phyloP scores from a whole-genome alignment of 805 yeast genomes.

The Kodamaea sagamina region DNA sequence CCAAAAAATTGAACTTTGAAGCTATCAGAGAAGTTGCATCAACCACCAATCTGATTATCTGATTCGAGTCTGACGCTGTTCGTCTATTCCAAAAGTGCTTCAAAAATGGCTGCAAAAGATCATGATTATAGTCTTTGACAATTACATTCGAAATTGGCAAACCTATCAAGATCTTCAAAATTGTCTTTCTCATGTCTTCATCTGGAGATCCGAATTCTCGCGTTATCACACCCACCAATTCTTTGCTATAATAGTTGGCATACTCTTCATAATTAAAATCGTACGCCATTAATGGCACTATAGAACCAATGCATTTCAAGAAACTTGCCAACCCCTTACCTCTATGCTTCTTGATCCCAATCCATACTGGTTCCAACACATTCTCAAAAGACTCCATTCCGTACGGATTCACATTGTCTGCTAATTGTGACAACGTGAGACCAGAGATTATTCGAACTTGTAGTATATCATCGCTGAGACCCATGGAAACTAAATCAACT shows the following conservation, averaged over 20 bases:
- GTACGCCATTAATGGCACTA: constrained; percentile 80
- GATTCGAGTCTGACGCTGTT: constrained; percentile 62
- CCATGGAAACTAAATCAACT: constrained; percentile 58
- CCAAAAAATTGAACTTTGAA: constrained; percentile 63
- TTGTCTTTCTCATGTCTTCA: constrained; percentile 80
- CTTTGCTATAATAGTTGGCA: constrained; percentile 73
- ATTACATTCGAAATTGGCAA: constrained; percentile 65
- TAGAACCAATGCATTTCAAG: constrained; percentile 71
- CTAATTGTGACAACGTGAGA: constrained; percentile 67
- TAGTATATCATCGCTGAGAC: constrained; percentile 66
- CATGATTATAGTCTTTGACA: constrained; percentile 48
- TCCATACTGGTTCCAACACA: constrained; percentile 76
- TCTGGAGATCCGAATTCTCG: constrained; percentile 82
- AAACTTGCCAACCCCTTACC: constrained; percentile 79
- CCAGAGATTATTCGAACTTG: constrained; percentile 74
- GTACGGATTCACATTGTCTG: constrained; percentile 81
- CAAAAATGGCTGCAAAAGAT: constrained; percentile 63
- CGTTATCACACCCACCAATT: constrained; percentile 63
- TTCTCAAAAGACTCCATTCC: constrained; percentile 87
- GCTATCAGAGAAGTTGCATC: constrained; percentile 73
- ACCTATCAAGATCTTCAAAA: constrained; percentile 65
- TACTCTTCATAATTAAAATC: constrained; percentile 59
- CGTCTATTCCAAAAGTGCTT: constrained; percentile 80
- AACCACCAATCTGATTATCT: constrained; percentile 59
- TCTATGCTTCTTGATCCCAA: constrained; percentile 71